These are phyloP conservation scores for Botrytis cinerea DNA, from an alignment of 2,329 filamentous ascomycete genomes.

Conservation along the genomic window DNA sequence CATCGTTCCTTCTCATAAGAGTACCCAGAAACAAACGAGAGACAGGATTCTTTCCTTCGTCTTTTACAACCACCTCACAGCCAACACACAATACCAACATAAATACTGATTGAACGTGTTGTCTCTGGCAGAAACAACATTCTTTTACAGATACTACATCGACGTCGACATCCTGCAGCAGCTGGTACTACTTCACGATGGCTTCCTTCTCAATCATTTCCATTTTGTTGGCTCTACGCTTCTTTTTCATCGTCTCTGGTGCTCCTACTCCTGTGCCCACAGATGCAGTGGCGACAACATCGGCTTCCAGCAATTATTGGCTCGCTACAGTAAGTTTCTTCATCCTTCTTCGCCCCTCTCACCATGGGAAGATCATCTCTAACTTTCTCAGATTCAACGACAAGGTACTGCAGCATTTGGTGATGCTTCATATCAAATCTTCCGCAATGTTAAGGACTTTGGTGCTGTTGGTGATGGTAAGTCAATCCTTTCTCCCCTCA, in stretches of 20 bases:
- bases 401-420: slow-evolving; percentile 42
- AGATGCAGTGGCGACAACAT: slow-evolving; percentile 28
- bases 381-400: slow-evolving; percentile 32
- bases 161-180: slow-evolving; percentile 32
- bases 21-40: slow-evolving; percentile 7
- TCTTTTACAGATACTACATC: slow-evolving; percentile 35
- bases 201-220: slow-evolving; percentile 38
- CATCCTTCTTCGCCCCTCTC: background rate
- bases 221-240: slow-evolving; percentile 37
- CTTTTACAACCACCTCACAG: slow-evolving; percentile 1
- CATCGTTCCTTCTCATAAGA: slow-evolving; percentile 10
- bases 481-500: slow-evolving; percentile 44
- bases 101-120: slow-evolving; percentile 27
- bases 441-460: slow-evolving; percentile 75
- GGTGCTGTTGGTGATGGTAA: slow-evolving; percentile 67
- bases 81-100: slow-evolving; percentile 19
- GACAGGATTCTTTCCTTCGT: background rate
- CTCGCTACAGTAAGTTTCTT: slow-evolving; percentile 29
- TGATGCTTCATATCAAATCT: slow-evolving; percentile 66
- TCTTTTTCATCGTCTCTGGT: slow-evolving; percentile 37
- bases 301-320: slow-evolving; percentile 35
- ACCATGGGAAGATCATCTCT: background rate
- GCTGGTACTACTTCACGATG: slow-evolving; percentile 43
- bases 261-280: slow-evolving; percentile 30
- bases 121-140: slow-evolving; percentile 34